These are phyloP conservation scores for Penicillium cinerascens DNA, from an alignment of 495 filamentous ascomycete genomes.

Conservation along the genomic window DNA sequence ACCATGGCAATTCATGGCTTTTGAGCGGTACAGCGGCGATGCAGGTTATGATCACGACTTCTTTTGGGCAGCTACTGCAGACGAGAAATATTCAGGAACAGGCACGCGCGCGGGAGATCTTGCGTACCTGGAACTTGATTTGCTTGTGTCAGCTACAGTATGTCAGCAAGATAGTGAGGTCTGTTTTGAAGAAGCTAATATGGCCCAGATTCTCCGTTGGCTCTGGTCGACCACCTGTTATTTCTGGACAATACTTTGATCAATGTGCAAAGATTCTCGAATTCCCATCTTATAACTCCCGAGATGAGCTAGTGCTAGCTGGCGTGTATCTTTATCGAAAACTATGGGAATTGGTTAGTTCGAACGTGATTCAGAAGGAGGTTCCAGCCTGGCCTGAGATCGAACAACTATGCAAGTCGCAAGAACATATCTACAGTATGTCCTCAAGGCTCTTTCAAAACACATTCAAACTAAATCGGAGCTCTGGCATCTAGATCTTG, in stretches of 20 bases:
- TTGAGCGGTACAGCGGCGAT: slow-evolving; percentile 15
- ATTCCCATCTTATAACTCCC: slow-evolving; percentile 10
- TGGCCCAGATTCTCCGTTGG: slow-evolving; percentile 19
- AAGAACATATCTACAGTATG: slow-evolving; percentile 17
- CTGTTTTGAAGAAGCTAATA: too few species aligned
- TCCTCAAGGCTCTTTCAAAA: too few species aligned
- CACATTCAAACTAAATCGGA: too few species aligned
- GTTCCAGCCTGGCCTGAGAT: slow-evolving; percentile 11
- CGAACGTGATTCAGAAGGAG: slow-evolving; percentile 5
- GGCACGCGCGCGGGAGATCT: slow-evolving; percentile 1
- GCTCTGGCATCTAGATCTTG: slow-evolving; percentile 7
- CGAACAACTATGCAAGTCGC: slow-evolving; percentile 6
- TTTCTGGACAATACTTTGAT: slow-evolving; percentile 12
- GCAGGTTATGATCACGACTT: slow-evolving; percentile 13
- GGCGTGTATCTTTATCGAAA: slow-evolving; percentile 11
- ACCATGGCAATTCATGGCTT: slow-evolving; percentile 20
- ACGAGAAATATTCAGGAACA: neutral
- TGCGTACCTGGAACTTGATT: slow-evolving; percentile 20
- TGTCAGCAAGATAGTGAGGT: neutral
- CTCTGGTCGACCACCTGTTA: slow-evolving; percentile 15
- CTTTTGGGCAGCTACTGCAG: slow-evolving; percentile 7
- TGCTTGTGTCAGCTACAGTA: slow-evolving; percentile 19
- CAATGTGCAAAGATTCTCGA: slow-evolving; percentile 15
- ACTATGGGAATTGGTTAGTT: slow-evolving; percentile 12
- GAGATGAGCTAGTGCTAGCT: slow-evolving; percentile 14